Conservation (phyloP, 1,284 basidiomycete genomes). For the Athelia psychrophila region DNA sequence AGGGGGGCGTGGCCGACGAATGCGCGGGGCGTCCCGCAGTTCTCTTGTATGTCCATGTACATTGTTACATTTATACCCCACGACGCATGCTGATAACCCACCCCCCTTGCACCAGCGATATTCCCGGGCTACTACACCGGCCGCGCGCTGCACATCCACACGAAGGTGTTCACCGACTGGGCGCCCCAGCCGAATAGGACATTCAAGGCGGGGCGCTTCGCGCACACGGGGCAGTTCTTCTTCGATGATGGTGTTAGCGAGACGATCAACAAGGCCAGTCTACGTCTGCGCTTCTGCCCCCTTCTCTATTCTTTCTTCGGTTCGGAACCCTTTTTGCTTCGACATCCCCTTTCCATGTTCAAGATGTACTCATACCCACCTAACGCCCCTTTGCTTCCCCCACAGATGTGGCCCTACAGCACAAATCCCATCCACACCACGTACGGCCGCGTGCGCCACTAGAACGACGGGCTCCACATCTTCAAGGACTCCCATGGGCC, state of each 20-base stretch:
- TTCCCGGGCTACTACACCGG: conserved; percentile 70
- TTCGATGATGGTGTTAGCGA: conserved; percentile 59
- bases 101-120: conserved; percentile 46
- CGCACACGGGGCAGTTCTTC: conserved; percentile 70
- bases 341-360: neutral
- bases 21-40: conserved; percentile 60
- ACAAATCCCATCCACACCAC: conserved; percentile 44
- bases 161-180: conserved; percentile 45
- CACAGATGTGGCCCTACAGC: conserved; percentile 48
- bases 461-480: conserved; percentile 47
- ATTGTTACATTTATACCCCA: too few species aligned
- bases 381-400: too few species aligned
- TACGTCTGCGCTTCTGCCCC: neutral
- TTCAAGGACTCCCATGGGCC: conserved; percentile 36
- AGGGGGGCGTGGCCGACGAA: conserved; percentile 70
- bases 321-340: neutral
- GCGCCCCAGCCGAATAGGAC: conserved; percentile 37
- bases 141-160: conserved; percentile 50
- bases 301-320: neutral
- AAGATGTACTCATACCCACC: neutral
- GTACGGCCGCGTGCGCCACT: conserved; percentile 44
- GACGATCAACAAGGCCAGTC: conserved; percentile 39
- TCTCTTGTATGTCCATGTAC: conserved; percentile 44
- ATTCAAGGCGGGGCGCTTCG: too few species aligned
- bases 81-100: too few species aligned